These are phyloP conservation scores for Leptographium lundbergii DNA, from an alignment of 2,329 filamentous ascomycete genomes.

Conservation along the genomic window DNA sequence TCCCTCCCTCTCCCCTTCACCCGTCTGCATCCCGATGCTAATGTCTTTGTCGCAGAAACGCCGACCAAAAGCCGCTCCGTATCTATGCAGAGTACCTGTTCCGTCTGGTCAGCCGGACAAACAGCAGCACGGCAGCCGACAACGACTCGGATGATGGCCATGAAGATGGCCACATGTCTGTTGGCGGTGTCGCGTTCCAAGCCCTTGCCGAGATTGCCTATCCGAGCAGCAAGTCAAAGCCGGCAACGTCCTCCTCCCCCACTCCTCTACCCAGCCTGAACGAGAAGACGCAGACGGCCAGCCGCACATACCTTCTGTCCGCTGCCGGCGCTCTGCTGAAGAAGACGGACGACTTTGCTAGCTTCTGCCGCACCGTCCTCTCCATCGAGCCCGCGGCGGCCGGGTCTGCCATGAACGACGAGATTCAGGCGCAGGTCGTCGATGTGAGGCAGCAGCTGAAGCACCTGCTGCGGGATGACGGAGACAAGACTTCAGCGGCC, in stretches of 20 bases:
- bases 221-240: constrained; percentile 12
- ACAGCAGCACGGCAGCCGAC: constrained; percentile 15
- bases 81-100: constrained; percentile 42
- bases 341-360: constrained; percentile 36
- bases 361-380: constrained; percentile 41
- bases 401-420: constrained; percentile 40
- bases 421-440: constrained; percentile 37
- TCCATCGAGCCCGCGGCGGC: constrained; percentile 39
- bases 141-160: constrained; percentile 15
- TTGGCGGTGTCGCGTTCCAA: constrained; percentile 30
- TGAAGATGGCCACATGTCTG: constrained; percentile 19
- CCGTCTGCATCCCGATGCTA: constrained; percentile 16
- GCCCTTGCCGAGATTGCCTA: constrained; percentile 45
- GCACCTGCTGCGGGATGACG: constrained; percentile 32
- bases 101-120: constrained; percentile 31
- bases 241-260: background rate
- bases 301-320: constrained; percentile 43
- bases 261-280: constrained; percentile 30
- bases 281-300: constrained; percentile 39
- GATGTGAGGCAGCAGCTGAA: constrained; percentile 37
- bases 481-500: constrained; percentile 28
- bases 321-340: constrained; percentile 45
- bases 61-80: constrained; percentile 31
- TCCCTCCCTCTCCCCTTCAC: too few species aligned
- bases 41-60: constrained; percentile 17